A percentile compares a stretch with the other conserved stretches of the same genome.
Evolutionary conservation across 192 early-diverging fungal genomes (phyloP).

Genomic region (Chytriomyces sp.): DNA sequence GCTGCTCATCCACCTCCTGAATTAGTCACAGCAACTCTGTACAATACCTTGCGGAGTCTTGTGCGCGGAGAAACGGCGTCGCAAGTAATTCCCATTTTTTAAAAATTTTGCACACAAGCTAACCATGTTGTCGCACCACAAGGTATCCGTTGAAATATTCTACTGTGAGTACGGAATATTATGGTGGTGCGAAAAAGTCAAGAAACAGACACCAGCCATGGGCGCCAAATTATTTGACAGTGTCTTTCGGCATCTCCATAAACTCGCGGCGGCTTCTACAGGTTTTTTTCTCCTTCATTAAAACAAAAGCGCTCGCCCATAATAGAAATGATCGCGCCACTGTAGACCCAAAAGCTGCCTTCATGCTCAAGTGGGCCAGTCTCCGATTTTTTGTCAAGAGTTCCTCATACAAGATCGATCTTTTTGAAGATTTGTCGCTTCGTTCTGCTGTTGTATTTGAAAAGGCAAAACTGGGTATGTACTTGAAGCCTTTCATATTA

Average conservation of each 20-base stretch:
- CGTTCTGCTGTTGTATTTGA: not conserved
- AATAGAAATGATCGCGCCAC: not conserved
- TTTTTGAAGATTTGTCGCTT: conserved; percentile 3
- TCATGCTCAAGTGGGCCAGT: not conserved
- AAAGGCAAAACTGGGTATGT: conserved; percentile 4
- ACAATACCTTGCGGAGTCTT: conserved; percentile 12
- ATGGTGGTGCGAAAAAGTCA: conserved; percentile 12
- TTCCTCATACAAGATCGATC: not conserved
- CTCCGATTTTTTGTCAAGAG: conserved; percentile 2
- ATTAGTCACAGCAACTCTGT: conserved; percentile 10
- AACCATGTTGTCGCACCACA: not conserved
- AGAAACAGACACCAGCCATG: not conserved
- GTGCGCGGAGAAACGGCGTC: not conserved
- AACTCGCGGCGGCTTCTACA: not conserved
- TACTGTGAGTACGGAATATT: not conserved
- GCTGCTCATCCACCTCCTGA: not conserved
- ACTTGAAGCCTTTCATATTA: not conserved
- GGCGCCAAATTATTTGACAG: conserved; percentile 11
- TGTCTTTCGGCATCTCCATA: conserved; percentile 18
- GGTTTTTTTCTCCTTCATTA: not conserved
- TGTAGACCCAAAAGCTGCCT: conserved; percentile 3
- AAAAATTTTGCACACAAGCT: not conserved
- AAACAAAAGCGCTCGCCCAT: not conserved
- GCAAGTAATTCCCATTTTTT: not conserved
- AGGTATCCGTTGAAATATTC: conserved; percentile 1